Evolutionary conservation across 2,329 filamentous ascomycete species (phyloP).

Genomic region (Botrytis fragariae): DNA sequence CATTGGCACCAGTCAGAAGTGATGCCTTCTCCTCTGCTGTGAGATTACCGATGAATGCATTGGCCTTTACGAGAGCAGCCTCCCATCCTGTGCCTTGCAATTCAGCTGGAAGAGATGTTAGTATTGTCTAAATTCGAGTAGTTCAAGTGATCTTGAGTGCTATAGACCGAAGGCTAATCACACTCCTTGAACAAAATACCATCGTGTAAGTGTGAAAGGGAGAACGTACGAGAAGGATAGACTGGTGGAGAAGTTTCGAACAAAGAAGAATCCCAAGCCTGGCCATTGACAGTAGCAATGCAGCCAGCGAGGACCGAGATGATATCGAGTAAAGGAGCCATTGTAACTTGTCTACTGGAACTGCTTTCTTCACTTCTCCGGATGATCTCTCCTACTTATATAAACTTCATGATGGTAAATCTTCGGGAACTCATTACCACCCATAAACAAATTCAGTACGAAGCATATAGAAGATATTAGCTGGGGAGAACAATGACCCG

Average conservation of each 20-base stretch:
- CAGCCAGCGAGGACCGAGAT: conserved; percentile 10
- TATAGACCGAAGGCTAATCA: background rate
- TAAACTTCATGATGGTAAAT: background rate
- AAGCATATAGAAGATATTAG: background rate
- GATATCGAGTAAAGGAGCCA: conserved; percentile 15
- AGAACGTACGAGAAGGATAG: conserved; percentile 34
- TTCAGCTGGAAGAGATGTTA: conserved; percentile 26
- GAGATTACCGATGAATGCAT: conserved; percentile 66
- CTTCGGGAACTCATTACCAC: background rate
- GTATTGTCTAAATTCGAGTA: background rate
- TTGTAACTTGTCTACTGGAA: conserved; percentile 13
- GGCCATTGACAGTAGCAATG: conserved; percentile 15
- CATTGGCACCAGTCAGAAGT: conserved; percentile 27
- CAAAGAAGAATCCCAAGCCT: conserved; percentile 16
- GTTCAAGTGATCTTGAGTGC: too few relatives aligned
- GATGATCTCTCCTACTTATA: background rate
- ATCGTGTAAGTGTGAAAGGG: background rate
- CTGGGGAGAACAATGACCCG: background rate
- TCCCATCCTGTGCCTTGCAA: conserved; percentile 49
- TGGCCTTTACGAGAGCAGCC: conserved; percentile 66
- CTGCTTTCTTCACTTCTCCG: background rate
- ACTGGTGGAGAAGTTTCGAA: conserved; percentile 24
- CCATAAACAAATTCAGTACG: background rate
- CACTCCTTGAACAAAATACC: background rate
- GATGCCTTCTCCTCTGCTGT: conserved; percentile 71